Conservation (phyloP, 148 eudicot genomes). For the Pouteria glomerata region DNA sequence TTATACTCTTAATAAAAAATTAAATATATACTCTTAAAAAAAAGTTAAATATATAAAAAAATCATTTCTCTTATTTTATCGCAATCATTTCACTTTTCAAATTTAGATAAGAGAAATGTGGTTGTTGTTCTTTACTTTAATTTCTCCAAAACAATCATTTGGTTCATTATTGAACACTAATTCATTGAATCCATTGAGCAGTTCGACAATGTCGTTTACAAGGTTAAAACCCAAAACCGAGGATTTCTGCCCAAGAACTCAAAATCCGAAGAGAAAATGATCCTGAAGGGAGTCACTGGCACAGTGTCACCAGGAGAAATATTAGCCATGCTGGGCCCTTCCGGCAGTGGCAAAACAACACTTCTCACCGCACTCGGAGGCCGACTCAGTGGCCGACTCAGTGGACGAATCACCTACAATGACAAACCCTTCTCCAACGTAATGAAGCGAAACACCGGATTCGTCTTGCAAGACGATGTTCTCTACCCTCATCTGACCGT, state of each 20-base stretch:
- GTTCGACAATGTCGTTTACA: slow-evolving; percentile 69
- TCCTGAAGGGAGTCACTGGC: slow-evolving; percentile 65
- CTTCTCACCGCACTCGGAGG: slow-evolving; percentile 77
- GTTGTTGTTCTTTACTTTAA: no score
- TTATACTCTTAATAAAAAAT: no score
- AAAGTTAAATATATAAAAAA: no score
- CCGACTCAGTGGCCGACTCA: slow-evolving; percentile 44
- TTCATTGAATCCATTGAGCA: slow-evolving; percentile 19
- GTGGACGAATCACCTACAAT: slow-evolving; percentile 58
- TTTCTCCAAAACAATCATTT: no score
- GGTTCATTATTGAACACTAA: no score
- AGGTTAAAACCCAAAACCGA: slow-evolving; percentile 27
- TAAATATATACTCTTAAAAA: no score
- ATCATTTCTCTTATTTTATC: no score
- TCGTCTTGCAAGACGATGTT: slow-evolving; percentile 84
- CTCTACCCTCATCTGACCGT: slow-evolving; percentile 69
- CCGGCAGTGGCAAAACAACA: slow-evolving; percentile 91
- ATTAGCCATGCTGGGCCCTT: slow-evolving; percentile 87
- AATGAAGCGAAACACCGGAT: slow-evolving; percentile 60
- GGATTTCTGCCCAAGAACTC: slow-evolving; percentile 17
- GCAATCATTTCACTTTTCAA: no score
- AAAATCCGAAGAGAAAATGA: slow-evolving; percentile 31
- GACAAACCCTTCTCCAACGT: slow-evolving; percentile 49
- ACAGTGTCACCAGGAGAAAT: slow-evolving; percentile 71
- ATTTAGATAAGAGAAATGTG: no score